These are phyloP conservation scores for Pleurotus sapidus DNA, from an alignment of 768 basidiomycete species.

Conservation along the genomic window DNA sequence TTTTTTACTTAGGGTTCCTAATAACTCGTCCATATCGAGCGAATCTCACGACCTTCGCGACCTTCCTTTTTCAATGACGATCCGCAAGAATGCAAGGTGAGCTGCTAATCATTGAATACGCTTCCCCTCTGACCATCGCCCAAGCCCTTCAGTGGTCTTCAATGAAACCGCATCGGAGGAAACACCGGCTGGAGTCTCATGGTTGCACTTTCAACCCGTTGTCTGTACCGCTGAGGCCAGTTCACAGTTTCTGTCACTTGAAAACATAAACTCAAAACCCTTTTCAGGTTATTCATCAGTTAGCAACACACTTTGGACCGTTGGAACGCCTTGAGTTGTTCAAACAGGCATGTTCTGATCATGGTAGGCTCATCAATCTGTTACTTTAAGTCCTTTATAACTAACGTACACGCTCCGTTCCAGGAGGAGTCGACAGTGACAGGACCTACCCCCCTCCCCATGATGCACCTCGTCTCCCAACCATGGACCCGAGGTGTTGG, in stretches of 20 bases:
- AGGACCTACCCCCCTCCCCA: conserved; percentile 48
- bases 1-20: neutral
- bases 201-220: conserved; percentile 51
- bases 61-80: conserved; percentile 58
- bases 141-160: conserved; percentile 44
- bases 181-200: conserved; percentile 25
- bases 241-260: conserved; percentile 1
- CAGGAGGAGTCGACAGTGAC: neutral
- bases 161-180: conserved; percentile 51
- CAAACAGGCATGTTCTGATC: conserved; percentile 10
- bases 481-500: conserved; percentile 65
- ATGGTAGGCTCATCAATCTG: conserved; percentile 11
- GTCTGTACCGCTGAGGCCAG: conserved; percentile 57
- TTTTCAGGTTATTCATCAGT: conserved; percentile 44
- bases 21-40: too few species aligned
- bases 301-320: conserved; percentile 60
- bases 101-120: neutral
- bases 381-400: too few species aligned
- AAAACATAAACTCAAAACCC: neutral
- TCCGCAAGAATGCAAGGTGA: conserved; percentile 57
- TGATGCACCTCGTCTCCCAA: conserved; percentile 45
- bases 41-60: conserved; percentile 17
- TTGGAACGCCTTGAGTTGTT: conserved; percentile 53
- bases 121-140: conserved; percentile 17
- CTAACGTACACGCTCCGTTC: too few species aligned